Percentiles rank a stretch among this genome's conserved stretches.
These are phyloP conservation scores for Lasiodiplodia sp. DNA, from an alignment of 2,329 filamentous ascomycete genomes.

Conservation along the genomic window DNA sequence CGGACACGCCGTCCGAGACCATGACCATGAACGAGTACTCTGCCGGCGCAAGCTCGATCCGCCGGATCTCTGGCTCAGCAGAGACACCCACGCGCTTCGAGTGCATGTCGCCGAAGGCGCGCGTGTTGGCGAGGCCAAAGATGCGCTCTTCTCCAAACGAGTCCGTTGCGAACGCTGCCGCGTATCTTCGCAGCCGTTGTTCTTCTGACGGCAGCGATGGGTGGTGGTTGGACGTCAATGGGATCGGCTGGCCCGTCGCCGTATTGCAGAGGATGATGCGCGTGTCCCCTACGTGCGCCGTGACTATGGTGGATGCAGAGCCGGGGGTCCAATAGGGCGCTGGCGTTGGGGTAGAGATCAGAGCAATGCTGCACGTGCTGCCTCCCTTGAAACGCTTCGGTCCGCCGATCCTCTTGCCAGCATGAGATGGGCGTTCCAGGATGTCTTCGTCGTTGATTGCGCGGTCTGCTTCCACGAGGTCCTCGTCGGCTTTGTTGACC, in stretches of 20 bases:
- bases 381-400: slow-evolving; percentile 86
- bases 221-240: slow-evolving; percentile 90
- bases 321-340: slow-evolving; percentile 95
- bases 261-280: slow-evolving; percentile 90
- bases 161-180: slow-evolving; percentile 87
- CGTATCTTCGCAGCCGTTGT: slow-evolving; percentile 82
- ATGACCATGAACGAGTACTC: slow-evolving; percentile 91
- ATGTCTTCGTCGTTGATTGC: slow-evolving; percentile 88
- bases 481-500: slow-evolving; percentile 76
- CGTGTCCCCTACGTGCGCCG: slow-evolving; percentile 93
- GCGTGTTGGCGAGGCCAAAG: slow-evolving; percentile 89
- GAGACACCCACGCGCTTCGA: slow-evolving; percentile 93
- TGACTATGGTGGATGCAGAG: slow-evolving; percentile 80
- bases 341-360: slow-evolving; percentile 91
- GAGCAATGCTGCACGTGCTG: slow-evolving; percentile 86
- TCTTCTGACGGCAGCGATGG: slow-evolving; percentile 87
- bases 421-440: slow-evolving; percentile 67
- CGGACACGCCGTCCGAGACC: slow-evolving; percentile 87
- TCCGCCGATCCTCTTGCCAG: slow-evolving; percentile 69
- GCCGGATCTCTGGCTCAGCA: slow-evolving; percentile 87
- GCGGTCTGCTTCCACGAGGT: slow-evolving; percentile 73
- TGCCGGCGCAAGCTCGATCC: slow-evolving; percentile 79
- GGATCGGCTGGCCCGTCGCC: slow-evolving; percentile 77
- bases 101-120: slow-evolving; percentile 90
- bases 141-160: slow-evolving; percentile 98